phyloP scores from a whole-genome alignment of 805 yeast genomes.

The Pichia nakasei region DNA sequence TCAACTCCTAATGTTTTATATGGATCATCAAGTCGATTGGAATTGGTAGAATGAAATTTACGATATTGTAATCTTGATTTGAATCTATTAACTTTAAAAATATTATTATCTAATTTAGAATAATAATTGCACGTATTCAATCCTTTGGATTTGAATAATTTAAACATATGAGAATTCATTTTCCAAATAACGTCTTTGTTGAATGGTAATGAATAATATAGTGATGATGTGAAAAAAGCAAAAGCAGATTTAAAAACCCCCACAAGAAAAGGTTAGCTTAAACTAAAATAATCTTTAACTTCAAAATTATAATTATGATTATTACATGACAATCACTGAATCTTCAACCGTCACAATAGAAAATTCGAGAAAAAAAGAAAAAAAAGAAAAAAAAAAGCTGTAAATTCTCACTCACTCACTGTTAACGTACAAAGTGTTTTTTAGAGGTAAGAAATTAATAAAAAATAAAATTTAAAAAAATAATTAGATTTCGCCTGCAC shows the following conservation, averaged over 20 bases:
- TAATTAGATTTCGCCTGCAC: constrained; percentile 20
- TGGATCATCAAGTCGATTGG: constrained; percentile 51
- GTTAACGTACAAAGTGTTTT: not conserved
- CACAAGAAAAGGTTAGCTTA: no score
- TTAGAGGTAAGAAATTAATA: not conserved
- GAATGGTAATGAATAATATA: no score
- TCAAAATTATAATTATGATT: no score
- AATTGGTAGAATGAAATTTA: constrained; percentile 36
- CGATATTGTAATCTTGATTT: not conserved
- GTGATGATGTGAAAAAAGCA: not conserved
- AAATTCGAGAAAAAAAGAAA: not conserved
- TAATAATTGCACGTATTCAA: not conserved
- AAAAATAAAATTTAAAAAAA: constrained; percentile 1
- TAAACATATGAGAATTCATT: not conserved
- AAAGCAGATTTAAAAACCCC: not conserved
- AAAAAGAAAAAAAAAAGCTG: not conserved
- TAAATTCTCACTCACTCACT: not conserved
- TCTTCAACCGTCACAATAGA: not conserved
- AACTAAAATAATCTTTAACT: no score
- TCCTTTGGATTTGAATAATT: not conserved
- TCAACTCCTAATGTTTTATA: constrained; percentile 76
- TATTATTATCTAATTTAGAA: not conserved
- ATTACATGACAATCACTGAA: no score
- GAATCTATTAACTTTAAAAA: not conserved
- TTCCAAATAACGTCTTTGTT: no score